Evolutionary conservation across 176 grass and related monocot genomes (phyloP).

Genomic region (Musa schizocarpa): DNA sequence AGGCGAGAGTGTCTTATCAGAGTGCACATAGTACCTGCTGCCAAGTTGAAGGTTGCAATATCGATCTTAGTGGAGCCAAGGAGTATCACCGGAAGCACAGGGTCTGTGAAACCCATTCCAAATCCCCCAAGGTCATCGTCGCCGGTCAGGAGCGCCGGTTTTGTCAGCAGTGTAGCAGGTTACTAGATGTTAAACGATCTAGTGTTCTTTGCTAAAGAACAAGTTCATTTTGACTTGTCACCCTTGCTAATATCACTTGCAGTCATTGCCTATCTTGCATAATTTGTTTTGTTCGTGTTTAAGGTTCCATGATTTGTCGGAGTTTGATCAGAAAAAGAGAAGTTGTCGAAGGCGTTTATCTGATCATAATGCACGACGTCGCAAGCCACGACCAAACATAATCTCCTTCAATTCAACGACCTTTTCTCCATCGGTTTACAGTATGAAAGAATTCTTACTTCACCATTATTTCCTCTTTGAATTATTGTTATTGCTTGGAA

Average conservation of each 20-base stretch:
- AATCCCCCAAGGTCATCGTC: slow-evolving; percentile 54
- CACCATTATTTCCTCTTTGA: not conserved
- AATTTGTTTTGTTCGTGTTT: slow-evolving; percentile 29
- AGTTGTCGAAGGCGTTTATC: slow-evolving; percentile 85
- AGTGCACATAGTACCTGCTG: slow-evolving; percentile 21
- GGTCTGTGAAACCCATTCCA: slow-evolving; percentile 74
- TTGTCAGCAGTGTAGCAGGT: slow-evolving; percentile 99
- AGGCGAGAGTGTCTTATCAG: not conserved
- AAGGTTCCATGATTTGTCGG: slow-evolving; percentile 77
- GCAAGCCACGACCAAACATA: slow-evolving; percentile 62
- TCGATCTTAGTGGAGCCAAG: slow-evolving; percentile 75
- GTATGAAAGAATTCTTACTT: slow-evolving; percentile 27
- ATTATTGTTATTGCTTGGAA: not conserved
- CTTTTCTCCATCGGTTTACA: slow-evolving; percentile 56
- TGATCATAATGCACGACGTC: slow-evolving; percentile 88
- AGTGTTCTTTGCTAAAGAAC: slow-evolving; percentile 1
- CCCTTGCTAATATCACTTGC: not conserved
- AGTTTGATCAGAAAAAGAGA: slow-evolving; percentile 93
- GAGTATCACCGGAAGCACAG: slow-evolving; percentile 82
- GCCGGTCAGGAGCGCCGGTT: slow-evolving; percentile 82
- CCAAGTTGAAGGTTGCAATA: slow-evolving; percentile 84
- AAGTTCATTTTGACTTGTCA: not conserved
- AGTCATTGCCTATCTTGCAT: slow-evolving; percentile 4
- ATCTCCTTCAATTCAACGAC: slow-evolving; percentile 65
- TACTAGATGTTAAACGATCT: slow-evolving; percentile 7